Conservation (phyloP, 164 flowering plant species). For the Nymphaea thermarum region DNA sequence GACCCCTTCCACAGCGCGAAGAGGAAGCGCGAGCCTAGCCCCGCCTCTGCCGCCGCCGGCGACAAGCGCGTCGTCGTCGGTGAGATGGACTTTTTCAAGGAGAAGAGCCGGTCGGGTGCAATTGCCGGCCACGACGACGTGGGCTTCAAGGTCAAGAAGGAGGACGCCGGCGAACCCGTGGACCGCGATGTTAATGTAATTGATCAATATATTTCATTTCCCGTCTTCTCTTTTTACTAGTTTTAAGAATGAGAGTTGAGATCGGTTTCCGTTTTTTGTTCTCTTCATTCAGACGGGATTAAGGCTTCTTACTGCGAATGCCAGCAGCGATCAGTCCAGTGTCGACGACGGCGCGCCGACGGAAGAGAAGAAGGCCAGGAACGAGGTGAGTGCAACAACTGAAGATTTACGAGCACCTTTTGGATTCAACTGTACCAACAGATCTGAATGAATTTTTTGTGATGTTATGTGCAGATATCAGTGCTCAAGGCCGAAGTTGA, state of each 20-base stretch:
- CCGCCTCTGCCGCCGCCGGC: not conserved
- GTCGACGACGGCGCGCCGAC: not conserved
- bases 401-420: not conserved
- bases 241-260: not conserved
- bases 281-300: not conserved
- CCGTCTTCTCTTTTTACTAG: too few relatives aligned
- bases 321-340: not conserved
- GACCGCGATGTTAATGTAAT: not conserved
- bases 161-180: not conserved
- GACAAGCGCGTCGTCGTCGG: not conserved
- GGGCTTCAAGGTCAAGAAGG: not conserved
- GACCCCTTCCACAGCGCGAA: not conserved
- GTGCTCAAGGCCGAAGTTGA: constrained; percentile 43
- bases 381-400: not conserved
- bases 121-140: not conserved
- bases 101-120: not conserved
- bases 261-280: not conserved
- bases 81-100: not conserved
- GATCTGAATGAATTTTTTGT: not conserved
- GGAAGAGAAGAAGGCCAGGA: not conserved
- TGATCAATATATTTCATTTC: not conserved
- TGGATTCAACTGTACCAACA: too few relatives aligned
- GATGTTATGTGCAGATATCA: constrained; percentile 22
- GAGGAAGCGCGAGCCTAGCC: not conserved
- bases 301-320: not conserved